Percentiles rank a stretch among this genome's conserved stretches.
Evolutionary conservation across 495 filamentous ascomycete genomes (phyloP).

Genomic region (Tuber umbilicatum): DNA sequence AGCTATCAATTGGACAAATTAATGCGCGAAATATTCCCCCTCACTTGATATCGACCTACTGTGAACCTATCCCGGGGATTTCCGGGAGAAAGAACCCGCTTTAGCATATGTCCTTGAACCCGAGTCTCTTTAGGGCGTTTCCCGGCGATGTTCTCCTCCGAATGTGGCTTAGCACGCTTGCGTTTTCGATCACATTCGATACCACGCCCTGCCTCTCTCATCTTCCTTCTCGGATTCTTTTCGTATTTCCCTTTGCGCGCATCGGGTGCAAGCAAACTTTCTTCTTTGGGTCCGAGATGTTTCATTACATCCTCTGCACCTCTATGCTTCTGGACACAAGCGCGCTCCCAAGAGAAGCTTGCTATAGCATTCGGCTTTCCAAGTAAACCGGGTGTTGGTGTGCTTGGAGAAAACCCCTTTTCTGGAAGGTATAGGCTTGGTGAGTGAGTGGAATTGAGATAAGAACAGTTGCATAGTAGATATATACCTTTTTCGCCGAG

Average conservation of each 20-base stretch:
- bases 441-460: not conserved
- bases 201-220: not conserved
- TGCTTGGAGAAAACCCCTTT: not conserved
- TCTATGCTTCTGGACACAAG: not conserved
- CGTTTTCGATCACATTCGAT: not conserved
- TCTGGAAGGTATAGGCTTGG: not conserved
- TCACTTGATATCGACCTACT: not conserved
- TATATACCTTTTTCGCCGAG: no score
- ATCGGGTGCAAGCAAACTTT: not conserved
- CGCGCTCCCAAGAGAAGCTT: not conserved
- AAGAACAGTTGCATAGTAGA: no score
- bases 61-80: not conserved
- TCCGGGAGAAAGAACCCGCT: not conserved
- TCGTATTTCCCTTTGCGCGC: not conserved
- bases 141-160: not conserved
- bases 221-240: not conserved
- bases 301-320: not conserved
- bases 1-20: not conserved
- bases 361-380: not conserved
- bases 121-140: not conserved
- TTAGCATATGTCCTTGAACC: not conserved
- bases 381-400: not conserved
- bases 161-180: not conserved
- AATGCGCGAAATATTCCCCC: not conserved
- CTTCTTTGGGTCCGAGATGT: not conserved